Conservation (phyloP, 2,329 filamentous ascomycete species). For the Paracamarosporium sp. region DNA sequence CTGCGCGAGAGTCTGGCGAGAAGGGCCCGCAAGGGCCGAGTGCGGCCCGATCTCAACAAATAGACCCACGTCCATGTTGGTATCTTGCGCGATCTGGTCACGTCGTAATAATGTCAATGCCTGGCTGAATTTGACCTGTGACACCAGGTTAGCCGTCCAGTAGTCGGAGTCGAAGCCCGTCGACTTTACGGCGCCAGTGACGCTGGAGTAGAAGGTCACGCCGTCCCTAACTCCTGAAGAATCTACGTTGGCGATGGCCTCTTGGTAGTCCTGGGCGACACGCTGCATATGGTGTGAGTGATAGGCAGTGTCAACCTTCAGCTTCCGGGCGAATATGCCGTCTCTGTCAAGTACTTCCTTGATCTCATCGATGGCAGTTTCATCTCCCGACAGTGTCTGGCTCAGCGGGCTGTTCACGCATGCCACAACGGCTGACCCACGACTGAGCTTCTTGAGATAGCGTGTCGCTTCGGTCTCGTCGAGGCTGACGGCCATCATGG, state of each 20-base stretch:
- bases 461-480: background rate
- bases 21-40: conserved; percentile 38
- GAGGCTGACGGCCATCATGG: background rate
- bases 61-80: too few relatives aligned
- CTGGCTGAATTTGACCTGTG: conserved; percentile 7
- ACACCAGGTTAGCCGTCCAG: conserved; percentile 13
- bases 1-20: conserved; percentile 18
- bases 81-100: too few relatives aligned
- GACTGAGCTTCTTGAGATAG: background rate
- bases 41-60: conserved; percentile 44
- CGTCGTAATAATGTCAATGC: conserved; percentile 6
- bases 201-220: conserved; percentile 10
- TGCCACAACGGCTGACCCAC: conserved; percentile 14
- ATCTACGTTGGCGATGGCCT: conserved; percentile 6
- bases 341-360: conserved; percentile 41
- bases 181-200: background rate
- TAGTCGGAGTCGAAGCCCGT: conserved; percentile 4
- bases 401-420: conserved; percentile 48
- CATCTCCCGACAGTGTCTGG: conserved; percentile 54
- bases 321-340: conserved; percentile 45
- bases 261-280: conserved; percentile 35
- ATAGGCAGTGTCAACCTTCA: conserved; percentile 54
- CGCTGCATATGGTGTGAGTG: conserved; percentile 54
- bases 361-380: conserved; percentile 42
- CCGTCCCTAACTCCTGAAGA: background rate